Base-by-base conservation (phyloP, 2,329 filamentous ascomycete species). In the Colletotrichum orchidophilum region DNA sequence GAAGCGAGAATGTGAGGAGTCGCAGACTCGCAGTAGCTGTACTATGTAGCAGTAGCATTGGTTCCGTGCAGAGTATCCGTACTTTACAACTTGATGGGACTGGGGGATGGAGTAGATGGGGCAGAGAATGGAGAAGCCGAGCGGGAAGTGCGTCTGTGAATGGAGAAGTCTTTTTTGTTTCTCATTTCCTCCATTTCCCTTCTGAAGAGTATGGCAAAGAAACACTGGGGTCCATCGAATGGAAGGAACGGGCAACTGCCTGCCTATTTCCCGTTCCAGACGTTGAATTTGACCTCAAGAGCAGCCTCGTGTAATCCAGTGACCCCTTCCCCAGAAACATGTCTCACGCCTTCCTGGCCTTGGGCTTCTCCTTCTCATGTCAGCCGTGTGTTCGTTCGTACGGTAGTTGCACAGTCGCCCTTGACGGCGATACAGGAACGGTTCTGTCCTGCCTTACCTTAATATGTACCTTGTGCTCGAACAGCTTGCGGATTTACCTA, bases 71-170 rank as follows among this genome's bases (percentile, higher is more conserved):
- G 39, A 46, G 15, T 46, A 46, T 18, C n/a, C 39, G 15, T 46
- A n/a, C 6, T 3, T 46, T 46, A n/a, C 39, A 18, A n/a, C 15
- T n/a, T 46, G n/a, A n/a, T 18, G 39, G 39, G 39, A 46, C 18
- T 9, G 18, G 39, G 18, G 39, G 9, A 46, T 46, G 39, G 39
- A 46, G 39, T 18, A 46, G 2, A 46, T n/a, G 33, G 55, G 46
- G 46, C 46, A 53, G 46, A 60, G 49, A 46, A 52, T 60, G 63
- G 62, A 60, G 66, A 55, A 46, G 8, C 33, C n/a, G 42, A 49
- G 29, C 42, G 59, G 59, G 21, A 33, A 52, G 18, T n/a, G 46
- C 31, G 42, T 24, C 39, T 49, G 61, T 27, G 46, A 46, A 59
- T 60, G 62, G 52, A 18, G 66, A 11, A 9, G 9, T 46, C 39